phyloP scores from a whole-genome alignment of 352 stramenopile species.

The Blastocystis sp. region DNA sequence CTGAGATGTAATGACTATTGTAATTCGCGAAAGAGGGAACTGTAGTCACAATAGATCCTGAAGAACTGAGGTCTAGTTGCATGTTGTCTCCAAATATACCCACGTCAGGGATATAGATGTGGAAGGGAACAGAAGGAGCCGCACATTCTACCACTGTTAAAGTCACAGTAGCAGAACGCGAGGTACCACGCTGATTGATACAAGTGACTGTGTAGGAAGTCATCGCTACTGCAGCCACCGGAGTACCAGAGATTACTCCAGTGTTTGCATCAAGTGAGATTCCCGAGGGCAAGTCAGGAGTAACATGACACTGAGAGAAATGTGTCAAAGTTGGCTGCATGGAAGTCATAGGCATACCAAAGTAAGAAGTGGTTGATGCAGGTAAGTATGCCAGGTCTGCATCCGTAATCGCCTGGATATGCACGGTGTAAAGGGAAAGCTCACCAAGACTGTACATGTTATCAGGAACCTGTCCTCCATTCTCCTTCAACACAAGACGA shows the following conservation, averaged over 20 bases:
- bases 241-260: constrained; percentile 49
- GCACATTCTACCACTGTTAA: constrained; percentile 19
- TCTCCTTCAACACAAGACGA: constrained; percentile 4
- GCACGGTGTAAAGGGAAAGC: constrained; percentile 44
- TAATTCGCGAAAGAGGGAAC: background rate
- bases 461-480: constrained; percentile 33
- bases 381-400: constrained; percentile 13
- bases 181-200: constrained; percentile 4
- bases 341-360: constrained; percentile 1
- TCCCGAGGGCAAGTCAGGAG: constrained; percentile 5
- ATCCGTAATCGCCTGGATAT: background rate
- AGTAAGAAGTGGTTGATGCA: background rate
- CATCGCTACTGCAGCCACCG: background rate
- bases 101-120: constrained; percentile 13
- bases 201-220: constrained; percentile 22
- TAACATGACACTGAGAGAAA: constrained; percentile 7
- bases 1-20: background rate
- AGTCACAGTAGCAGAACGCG: background rate
- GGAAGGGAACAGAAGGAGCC: background rate
- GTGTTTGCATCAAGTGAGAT: constrained; percentile 29
- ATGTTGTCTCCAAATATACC: constrained; percentile 17
- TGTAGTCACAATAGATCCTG: background rate
- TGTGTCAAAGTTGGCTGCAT: background rate
- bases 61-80: background rate
- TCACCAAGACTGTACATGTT: constrained; percentile 29